A percentile compares a stretch with the other conserved stretches of the same genome.
Conservation (phyloP, 2,329 filamentous ascomycete species). For the Thielaviopsis ethacetica region DNA sequence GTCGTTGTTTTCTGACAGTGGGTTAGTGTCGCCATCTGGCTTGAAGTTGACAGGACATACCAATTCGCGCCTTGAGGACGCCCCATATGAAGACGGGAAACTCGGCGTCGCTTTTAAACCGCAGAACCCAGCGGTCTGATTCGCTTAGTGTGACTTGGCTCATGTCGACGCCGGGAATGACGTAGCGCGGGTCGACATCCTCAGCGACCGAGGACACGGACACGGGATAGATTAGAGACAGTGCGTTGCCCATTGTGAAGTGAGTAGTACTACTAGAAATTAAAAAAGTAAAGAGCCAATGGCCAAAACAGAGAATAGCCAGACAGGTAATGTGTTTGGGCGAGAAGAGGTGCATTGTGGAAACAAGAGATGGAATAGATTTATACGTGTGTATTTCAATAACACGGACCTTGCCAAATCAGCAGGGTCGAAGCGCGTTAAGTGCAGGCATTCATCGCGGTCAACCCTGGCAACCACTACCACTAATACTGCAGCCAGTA, state of each 20-base stretch:
- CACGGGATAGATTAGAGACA: slow-evolving; percentile 8
- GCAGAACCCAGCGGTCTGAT: slow-evolving; percentile 10
- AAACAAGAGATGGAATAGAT: neutral
- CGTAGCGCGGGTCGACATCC: slow-evolving; percentile 6
- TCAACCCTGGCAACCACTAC: neutral
- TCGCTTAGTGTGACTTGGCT: slow-evolving; percentile 7
- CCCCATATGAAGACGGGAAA: slow-evolving; percentile 8
- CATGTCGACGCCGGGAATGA: slow-evolving; percentile 11
- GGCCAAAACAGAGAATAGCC: neutral
- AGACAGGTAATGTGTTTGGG: neutral
- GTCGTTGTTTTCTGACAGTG: slow-evolving; percentile 31
- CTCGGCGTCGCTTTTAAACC: slow-evolving; percentile 7
- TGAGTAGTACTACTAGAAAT: neutral
- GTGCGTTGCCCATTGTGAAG: slow-evolving; percentile 9
- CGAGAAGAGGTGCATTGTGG: neutral
- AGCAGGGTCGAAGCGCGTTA: neutral
- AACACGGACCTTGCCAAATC: neutral
- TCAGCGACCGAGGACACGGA: neutral
- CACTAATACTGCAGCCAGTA: neutral
- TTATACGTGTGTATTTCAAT: neutral
- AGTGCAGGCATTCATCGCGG: neutral
- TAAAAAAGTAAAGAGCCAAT: neutral
- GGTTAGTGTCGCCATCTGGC: neutral
- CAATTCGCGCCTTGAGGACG: slow-evolving; percentile 3
- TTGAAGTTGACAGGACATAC: neutral